Evolutionary conservation across 257 asterid species (phyloP).

Genomic region (Nicotiana otophora): DNA sequence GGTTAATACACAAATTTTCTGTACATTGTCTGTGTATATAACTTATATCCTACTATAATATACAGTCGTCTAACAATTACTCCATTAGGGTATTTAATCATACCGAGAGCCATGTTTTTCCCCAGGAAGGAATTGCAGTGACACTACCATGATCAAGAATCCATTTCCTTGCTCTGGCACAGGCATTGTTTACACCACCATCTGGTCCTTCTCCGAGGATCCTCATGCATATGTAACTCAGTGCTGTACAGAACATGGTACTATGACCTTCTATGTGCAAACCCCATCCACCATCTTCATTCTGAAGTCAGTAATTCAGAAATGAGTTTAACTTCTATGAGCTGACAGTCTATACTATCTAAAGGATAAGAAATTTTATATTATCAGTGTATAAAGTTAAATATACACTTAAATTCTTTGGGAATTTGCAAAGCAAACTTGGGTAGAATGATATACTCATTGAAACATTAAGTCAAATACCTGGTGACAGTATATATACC

Average conservation of each 20-base stretch:
- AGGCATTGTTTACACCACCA: slow-evolving; percentile 45
- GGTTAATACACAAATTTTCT: background rate
- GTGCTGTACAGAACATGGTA: slow-evolving; percentile 65
- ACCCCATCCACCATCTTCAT: slow-evolving; percentile 88
- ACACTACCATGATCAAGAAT: slow-evolving; percentile 73
- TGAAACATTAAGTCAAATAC: slow-evolving; percentile 16
- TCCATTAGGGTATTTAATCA: background rate
- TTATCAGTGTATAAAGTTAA: background rate
- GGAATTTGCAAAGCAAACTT: background rate
- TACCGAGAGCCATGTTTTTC: slow-evolving; percentile 81
- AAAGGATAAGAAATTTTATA: no score
- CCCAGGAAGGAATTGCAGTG: slow-evolving; percentile 72
- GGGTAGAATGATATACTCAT: background rate
- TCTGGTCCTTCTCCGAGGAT: slow-evolving; percentile 58
- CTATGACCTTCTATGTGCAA: slow-evolving; percentile 74
- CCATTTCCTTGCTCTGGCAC: slow-evolving; percentile 69
- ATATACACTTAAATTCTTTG: background rate
- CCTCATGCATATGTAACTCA: slow-evolving; percentile 66
- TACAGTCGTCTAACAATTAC: no score
- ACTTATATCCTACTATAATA: no score
- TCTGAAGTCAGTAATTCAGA: slow-evolving; percentile 24
- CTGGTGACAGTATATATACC: slow-evolving; percentile 71
- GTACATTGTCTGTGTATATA: background rate
- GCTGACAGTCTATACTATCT: background rate
- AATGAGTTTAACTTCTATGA: background rate